Evolutionary conservation across 371 early-diverging fungal genomes (phyloP), one percentile per base, ranked within the genome.

Genomic region (Mucor velutinosus): DNA sequence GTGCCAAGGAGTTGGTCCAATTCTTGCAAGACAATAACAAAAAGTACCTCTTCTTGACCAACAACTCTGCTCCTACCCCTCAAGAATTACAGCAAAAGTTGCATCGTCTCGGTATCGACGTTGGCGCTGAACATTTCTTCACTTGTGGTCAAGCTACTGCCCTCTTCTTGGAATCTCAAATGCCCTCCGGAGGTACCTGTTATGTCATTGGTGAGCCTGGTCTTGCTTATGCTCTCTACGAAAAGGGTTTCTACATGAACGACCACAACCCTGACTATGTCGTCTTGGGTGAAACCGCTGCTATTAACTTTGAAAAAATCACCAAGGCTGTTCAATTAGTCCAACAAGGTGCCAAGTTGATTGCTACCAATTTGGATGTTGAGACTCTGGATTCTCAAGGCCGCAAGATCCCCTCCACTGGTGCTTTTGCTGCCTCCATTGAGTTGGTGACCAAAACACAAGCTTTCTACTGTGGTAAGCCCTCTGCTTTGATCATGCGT

Each of bases 401-500:
- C 53, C 77, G 80, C 25, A 84, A 84, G 60, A 79, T 86, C 11
- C 87, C 88, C 21, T 80, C 86, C 4, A 81, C 82, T 15, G 90
- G 90, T 73, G 87, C 88, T 21, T 90, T 90, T 60, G 72, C 85
- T 23, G 80, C 86, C 11, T 76, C 82, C 45, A 81, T 90, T 56
- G 88, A 90, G 69, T 41, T 86, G 30, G 87, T 87, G 1, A 83
- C 86, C 51, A 84, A 86, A 60, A 86, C 83, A 65, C 85, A 90
- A 72, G 90, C 90, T 8, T 88, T 90, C 76, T 83, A 71, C 70
- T 87, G 87, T 68, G 90, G 90, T 58, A 90, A 90, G 70, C 90
- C 90, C 21, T 81, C 78, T 35, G 79, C 81, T 39, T 75, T 90
- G 74, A 88, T 90, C 76, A 86, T 88, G 87, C 78, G 86, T 62